Percentiles rank a stretch among this genome's conserved stretches.
These are phyloP conservation scores for Boletus rubroflammeus DNA, from an alignment of 768 basidiomycete genomes.

Conservation along the genomic window DNA sequence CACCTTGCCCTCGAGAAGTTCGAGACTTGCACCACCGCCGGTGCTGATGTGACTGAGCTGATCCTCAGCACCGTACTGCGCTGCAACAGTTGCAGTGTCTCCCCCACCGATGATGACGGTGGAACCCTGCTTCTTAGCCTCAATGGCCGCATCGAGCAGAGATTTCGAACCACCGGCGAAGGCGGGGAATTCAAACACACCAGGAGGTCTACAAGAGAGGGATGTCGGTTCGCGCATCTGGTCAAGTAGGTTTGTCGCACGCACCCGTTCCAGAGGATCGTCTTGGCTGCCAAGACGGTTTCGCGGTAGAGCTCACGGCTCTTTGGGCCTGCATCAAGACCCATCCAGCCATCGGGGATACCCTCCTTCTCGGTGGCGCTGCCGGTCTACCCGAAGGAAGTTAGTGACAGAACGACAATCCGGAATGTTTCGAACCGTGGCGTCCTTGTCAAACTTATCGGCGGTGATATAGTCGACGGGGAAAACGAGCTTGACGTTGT, in stretches of 20 bases:
- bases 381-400: constrained; percentile 47
- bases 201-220: constrained; percentile 68
- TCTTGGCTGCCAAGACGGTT: constrained; percentile 85
- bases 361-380: constrained; percentile 77
- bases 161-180: constrained; percentile 84
- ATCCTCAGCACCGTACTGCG: constrained; percentile 79
- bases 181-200: constrained; percentile 94
- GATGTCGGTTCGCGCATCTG: background rate
- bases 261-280: constrained; percentile 95
- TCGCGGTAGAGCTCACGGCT: constrained; percentile 74
- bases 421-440: constrained; percentile 49
- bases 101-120: constrained; percentile 96
- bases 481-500: constrained; percentile 92
- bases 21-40: constrained; percentile 90
- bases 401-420: constrained; percentile 2
- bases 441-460: constrained; percentile 93
- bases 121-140: constrained; percentile 81
- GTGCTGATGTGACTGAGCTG: constrained; percentile 96
- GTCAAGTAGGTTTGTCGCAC: constrained; percentile 16
- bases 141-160: constrained; percentile 80
- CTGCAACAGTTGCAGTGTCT: constrained; percentile 94
- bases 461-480: constrained; percentile 93
- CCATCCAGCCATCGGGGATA: constrained; percentile 93
- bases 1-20: constrained; percentile 97
- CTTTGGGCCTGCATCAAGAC: constrained; percentile 88